phyloP scores from a whole-genome alignment of 805 yeast genomes.

The Pichia scutulata region DNA sequence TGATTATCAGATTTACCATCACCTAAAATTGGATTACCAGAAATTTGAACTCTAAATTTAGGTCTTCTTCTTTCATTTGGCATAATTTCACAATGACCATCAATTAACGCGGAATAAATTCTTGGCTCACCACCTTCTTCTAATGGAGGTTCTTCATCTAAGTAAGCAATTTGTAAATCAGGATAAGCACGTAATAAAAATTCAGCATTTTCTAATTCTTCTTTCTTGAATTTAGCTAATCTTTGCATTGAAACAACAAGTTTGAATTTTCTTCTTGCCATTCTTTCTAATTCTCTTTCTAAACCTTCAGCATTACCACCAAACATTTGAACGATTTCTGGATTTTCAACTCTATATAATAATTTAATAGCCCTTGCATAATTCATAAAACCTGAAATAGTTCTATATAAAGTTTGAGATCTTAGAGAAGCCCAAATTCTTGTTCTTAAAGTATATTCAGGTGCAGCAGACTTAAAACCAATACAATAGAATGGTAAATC shows the following conservation, averaged over 20 bases:
- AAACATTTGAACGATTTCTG: slow-evolving; percentile 93
- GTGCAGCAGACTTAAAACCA: slow-evolving; percentile 97
- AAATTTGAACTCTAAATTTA: slow-evolving; percentile 64
- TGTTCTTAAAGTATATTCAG: slow-evolving; percentile 91
- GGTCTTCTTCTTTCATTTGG: slow-evolving; percentile 72
- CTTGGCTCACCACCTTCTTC: slow-evolving; percentile 63
- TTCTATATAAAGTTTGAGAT: slow-evolving; percentile 93
- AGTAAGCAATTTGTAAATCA: slow-evolving; percentile 81
- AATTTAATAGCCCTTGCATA: slow-evolving; percentile 93
- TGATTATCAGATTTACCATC: slow-evolving; percentile 88
- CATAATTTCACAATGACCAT: slow-evolving; percentile 69
- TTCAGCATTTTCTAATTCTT: slow-evolving; percentile 75
- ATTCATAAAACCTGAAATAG: slow-evolving; percentile 98
- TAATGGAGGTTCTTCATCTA: slow-evolving; percentile 85
- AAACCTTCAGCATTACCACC: slow-evolving; percentile 97
- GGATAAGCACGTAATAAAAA: slow-evolving; percentile 79
- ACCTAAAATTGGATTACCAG: slow-evolving; percentile 82
- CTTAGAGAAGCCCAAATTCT: slow-evolving; percentile 98
- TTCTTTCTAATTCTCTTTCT: slow-evolving; percentile 88
- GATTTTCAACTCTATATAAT: slow-evolving; percentile 89
- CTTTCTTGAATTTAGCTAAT: slow-evolving; percentile 60
- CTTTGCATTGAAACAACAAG: slow-evolving; percentile 84
- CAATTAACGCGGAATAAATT: slow-evolving; percentile 70
- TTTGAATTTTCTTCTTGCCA: slow-evolving; percentile 80
- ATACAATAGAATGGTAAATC: slow-evolving; percentile 92